Evolutionary conservation across 352 stramenopile species (phyloP).

Genomic region (Globisporangium iwayamae): DNA sequence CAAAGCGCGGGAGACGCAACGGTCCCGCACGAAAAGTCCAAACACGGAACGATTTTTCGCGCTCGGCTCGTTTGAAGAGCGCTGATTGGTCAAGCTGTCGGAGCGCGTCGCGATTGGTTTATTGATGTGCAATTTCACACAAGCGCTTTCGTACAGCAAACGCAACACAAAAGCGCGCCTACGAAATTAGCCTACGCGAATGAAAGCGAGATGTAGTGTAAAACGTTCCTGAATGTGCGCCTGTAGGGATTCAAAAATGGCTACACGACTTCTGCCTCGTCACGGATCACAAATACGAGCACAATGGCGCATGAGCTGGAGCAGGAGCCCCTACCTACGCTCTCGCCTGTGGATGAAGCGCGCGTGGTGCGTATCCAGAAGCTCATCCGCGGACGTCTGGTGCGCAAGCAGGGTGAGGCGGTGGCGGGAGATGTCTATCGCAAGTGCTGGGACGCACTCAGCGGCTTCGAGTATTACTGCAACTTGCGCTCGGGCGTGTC

Average conservation of each 20-base stretch:
- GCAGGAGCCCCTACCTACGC: background rate
- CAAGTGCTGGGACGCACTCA: conserved; percentile 44
- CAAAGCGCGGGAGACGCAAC: background rate
- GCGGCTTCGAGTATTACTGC: conserved; percentile 44
- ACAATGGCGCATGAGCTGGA: background rate
- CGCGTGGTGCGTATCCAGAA: conserved; percentile 35
- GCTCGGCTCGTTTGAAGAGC: background rate
- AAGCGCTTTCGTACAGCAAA: background rate
- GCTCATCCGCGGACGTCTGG: conserved; percentile 27
- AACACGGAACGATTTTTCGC: background rate
- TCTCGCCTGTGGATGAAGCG: conserved; percentile 4
- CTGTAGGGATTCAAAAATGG: background rate
- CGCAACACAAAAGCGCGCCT: background rate
- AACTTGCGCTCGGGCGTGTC: conserved; percentile 41
- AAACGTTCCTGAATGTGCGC: background rate
- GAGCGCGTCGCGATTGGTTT: background rate
- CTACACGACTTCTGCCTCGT: background rate
- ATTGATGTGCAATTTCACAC: background rate
- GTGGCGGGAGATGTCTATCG: conserved; percentile 33
- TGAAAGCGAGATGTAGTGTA: too few species aligned
- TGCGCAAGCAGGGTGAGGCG: conserved; percentile 23
- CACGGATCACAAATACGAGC: background rate
- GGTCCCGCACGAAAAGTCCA: background rate
- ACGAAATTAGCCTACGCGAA: too few species aligned
- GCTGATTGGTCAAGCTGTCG: background rate